phyloP scores from a whole-genome alignment of 2,329 filamentous ascomycete genomes.

The Pseudopyrenochaeta lycopersici region DNA sequence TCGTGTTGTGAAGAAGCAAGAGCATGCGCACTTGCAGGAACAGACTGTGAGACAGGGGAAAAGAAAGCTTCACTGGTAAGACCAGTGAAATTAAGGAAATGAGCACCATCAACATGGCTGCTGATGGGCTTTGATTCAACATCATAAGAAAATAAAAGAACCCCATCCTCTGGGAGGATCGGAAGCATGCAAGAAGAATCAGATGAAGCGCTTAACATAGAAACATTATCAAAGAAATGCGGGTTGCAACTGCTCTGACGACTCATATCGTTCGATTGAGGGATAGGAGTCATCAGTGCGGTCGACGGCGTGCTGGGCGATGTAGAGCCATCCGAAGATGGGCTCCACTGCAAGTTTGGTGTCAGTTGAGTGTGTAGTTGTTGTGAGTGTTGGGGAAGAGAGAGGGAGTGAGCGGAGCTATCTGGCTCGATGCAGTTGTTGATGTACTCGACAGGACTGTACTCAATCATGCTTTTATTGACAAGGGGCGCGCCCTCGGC shows the following conservation, averaged over 20 bases:
- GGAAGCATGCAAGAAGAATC: conserved; percentile 48
- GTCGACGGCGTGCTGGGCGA: conserved; percentile 49
- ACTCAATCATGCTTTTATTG: conserved; percentile 40
- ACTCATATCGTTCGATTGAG: conserved; percentile 55
- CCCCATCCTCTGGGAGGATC: conserved; percentile 47
- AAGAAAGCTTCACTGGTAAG: conserved; percentile 49
- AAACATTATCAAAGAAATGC: conserved; percentile 51
- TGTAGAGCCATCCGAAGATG: conserved; percentile 42
- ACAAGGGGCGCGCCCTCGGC: conserved; percentile 26
- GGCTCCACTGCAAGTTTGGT: conserved; percentile 41
- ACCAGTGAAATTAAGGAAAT: conserved; percentile 43
- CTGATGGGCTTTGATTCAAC: conserved; percentile 46
- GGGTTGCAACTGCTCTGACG: conserved; percentile 56
- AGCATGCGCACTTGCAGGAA: conserved; percentile 44
- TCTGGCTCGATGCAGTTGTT: conserved; percentile 38
- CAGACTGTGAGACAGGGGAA: conserved; percentile 36
- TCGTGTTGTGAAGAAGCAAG: conserved; percentile 41
- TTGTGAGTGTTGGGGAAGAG: conserved; percentile 28
- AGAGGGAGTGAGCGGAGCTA: conserved; percentile 28
- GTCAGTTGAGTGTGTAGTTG: conserved; percentile 44
- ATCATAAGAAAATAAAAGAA: conserved; percentile 45
- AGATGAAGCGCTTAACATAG: conserved; percentile 57
- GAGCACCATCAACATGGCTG: conserved; percentile 39
- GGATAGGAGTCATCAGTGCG: conserved; percentile 49
- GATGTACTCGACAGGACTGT: conserved; percentile 49